A percentile compares a stretch with the other conserved stretches of the same genome.
Evolutionary conservation across 257 asterid genomes (phyloP).

Genomic region (Agastache rugosa): DNA sequence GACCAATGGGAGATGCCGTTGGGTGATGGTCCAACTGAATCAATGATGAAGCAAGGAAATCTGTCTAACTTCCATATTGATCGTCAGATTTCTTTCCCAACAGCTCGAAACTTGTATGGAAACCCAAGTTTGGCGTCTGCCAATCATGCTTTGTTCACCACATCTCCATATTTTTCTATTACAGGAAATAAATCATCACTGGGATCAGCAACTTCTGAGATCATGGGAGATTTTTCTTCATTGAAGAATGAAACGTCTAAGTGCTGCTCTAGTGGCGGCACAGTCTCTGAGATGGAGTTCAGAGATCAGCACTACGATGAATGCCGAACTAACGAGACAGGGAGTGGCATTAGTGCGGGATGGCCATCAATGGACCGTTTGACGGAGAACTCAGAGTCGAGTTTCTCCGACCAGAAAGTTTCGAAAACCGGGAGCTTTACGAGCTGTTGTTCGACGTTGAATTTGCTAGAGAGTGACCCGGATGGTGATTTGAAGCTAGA

Average conservation of each 20-base stretch:
- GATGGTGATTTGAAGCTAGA: conserved; percentile 39
- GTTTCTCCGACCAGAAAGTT: conserved; percentile 31
- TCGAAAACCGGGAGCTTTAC: conserved; percentile 39
- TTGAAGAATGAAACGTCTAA: conserved; percentile 39
- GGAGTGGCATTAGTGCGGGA: conserved; percentile 30
- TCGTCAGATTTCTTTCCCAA: conserved; percentile 28
- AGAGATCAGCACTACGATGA: conserved; percentile 45
- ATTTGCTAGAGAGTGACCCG: conserved; percentile 31
- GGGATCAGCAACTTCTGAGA: conserved; percentile 49
- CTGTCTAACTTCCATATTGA: conserved; percentile 19
- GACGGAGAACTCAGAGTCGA: conserved; percentile 32
- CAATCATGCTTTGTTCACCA: conserved; percentile 29
- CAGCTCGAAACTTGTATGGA: conserved; percentile 31
- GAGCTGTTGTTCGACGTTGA: conserved; percentile 42
- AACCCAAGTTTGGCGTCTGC: conserved; percentile 10
- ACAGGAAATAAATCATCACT: conserved; percentile 43
- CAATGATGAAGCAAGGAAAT: conserved; percentile 34
- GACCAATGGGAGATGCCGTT: conserved; percentile 37
- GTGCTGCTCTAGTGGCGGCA: conserved; percentile 34
- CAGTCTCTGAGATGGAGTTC: conserved; percentile 49
- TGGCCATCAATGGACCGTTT: conserved; percentile 37
- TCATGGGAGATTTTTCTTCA: conserved; percentile 41
- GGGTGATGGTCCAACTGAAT: conserved; percentile 36
- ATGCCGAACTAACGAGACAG: conserved; percentile 42
- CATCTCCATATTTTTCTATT: conserved; percentile 34